Evolutionary conservation across 495 filamentous ascomycete genomes (phyloP), one percentile per base, ranked within the genome.

Genomic region (Penicillium parvum): DNA sequence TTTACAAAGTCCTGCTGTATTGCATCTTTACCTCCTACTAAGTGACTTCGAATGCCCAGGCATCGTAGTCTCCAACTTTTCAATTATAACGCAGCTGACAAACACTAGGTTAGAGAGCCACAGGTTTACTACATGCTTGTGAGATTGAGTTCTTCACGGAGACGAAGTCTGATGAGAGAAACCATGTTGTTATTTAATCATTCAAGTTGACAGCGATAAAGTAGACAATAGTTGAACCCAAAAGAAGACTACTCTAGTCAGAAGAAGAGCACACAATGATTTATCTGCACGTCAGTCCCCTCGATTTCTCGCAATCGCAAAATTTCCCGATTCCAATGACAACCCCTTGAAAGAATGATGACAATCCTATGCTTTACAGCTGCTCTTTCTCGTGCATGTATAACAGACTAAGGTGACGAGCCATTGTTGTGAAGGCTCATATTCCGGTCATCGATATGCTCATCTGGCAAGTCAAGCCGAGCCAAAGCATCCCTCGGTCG

Each of bases 381-480:
- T 11, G 57, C 60, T 20, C 55, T 55, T 4, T 53, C 49, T 3
- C 43, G 43, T 8, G 19, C 38, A n/a, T 45, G 40, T 17, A 32
- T 6, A 1, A 34, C 36, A 9, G 44, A 32, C 7, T 21, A 25
- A 3, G 14, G 2, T 0, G 42, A 39, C 0, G 27, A 21, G 1
- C 18, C 38, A 15, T 10, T 44, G 3, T 25, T 30, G 21, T 40
- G 40, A 7, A 67, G 32, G 44, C 65, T 52, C 57, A 64, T 58
- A 25, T 32, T 21, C 12, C 47, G 38, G 17, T 63, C 56, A 4
- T 49, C 45, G 10, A 58, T 11, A 15, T 59, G 49, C 28, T 66
- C 63, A 29, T 56, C 46, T 0, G 64, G 66, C 33, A 69, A 32
- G 37, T 69, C 66, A 5, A 69, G 57, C 11, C 66, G 56, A 22